Evolutionary conservation across 2,329 filamentous ascomycete genomes (phyloP), one percentile per base, ranked within the genome.

Genomic region (Talaromyces sp.): DNA sequence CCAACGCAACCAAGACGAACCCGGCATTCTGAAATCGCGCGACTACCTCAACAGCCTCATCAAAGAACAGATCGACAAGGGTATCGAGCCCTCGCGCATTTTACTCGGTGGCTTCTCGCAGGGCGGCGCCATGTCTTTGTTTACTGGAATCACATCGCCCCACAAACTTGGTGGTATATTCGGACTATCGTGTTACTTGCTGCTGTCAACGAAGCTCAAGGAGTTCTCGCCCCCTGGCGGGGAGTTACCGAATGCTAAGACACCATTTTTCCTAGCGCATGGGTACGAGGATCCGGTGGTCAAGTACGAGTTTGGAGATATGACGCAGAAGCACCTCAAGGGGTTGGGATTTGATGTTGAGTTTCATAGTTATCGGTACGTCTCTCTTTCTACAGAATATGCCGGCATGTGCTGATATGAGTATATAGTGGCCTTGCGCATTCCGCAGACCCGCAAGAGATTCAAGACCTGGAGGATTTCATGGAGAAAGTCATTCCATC

Each of bases 251-350:
- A 92, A 92, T 75, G 86, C 88, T 75, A 81, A 89, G 44, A 96
- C 92, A 1, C 90, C 90, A 1, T 87, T 98, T 66, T 91, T 95
- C 76, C 89, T 97, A 87, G 92, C 85, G 12, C 95, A 98, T 70
- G 95, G 95, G n/a, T 84, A 88, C 65, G 78, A 78, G 0, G 93
- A 99, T 75, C 83, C 83, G 14, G 79, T 96, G 2, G 90, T 97
- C 8, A 83, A 82, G 68, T 84, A 87, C 48, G 78, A 83, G 62
- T 88, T 90, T 76, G 93, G 91, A 14, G 77, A 85, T 73, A 74
- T 81, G 76, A 92, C 90, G 25, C 85, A 84, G 2, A 82, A 91
- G 44, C 74, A 83, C 63, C 77, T 98, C 58, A 64, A 86, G 75
- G 83, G 84, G 42, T 77, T 88, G 75, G 91, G 91, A 0, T 89